Evolutionary conservation across 202 grass and related monocot species (phyloP), one percentile per base, ranked within the genome.

Genomic region (Hordeum pubiflorum): DNA sequence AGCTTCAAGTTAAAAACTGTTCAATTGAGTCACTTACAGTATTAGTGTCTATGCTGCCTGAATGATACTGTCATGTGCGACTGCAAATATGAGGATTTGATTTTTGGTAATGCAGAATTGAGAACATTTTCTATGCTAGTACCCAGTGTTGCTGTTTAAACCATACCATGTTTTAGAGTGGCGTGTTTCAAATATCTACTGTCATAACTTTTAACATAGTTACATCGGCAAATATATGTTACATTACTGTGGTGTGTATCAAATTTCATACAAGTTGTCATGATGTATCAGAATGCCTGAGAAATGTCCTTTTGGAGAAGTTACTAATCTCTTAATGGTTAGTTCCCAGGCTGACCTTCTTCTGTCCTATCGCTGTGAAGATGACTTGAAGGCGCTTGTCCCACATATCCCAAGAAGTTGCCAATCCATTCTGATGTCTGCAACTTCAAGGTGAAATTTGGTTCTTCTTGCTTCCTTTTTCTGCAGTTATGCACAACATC

Each of bases 401-500:
- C 74, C 88, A 71, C 95, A 97, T 91, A 81, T 97, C 17, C 88
- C 92, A 82, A 83, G 94, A 63, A 89, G 95, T 81, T 97, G 90
- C 80, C 95, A 97, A 66, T 84, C 90, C 81, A 91, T 97, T 82
- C 79, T 97, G 50, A 97, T 97, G 95, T 97, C 95, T 86, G 95
- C 95, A 66, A 97, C 95, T 80, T 94, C 94, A 80, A 97, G 95
- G 95, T 97, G 57, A 80, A 71, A 74, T 79, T 54, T 60, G 22
- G 12, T 76, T 65, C 33, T 22, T 44, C n/a, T 75, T 60, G 5
- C 21, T 13, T 87, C 77, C 14, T 10, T 58, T 69, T 66, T 72
- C 54, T 74, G 20, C 64, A 77, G 20, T 60, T 63, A 21, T 78
- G 69, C 17, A 52, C 3, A 70, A 44, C 9, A 58, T 86, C 43